Percentiles rank a stretch among this genome's conserved stretches.
These are phyloP conservation scores for Cryptococcus neoformans DNA, from an alignment of 1,284 basidiomycete genomes.

Conservation along the genomic window DNA sequence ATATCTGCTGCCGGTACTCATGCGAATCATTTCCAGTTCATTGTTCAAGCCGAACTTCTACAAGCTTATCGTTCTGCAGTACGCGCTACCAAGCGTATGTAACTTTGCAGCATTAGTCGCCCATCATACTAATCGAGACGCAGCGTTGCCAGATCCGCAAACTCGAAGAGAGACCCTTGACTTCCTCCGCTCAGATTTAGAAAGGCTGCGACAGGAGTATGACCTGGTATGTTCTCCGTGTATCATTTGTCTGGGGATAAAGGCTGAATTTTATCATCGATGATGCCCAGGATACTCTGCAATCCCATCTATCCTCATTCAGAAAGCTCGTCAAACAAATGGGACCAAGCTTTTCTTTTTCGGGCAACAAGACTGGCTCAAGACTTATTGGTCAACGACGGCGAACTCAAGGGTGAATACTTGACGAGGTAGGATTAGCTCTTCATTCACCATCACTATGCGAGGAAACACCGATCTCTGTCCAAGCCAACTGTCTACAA, in stretches of 20 bases:
- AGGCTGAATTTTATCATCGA: neutral
- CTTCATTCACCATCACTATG: no score
- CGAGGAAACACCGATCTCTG: no score
- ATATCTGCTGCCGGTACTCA: neutral
- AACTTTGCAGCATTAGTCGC: neutral
- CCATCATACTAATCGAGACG: no score
- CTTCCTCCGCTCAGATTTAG: slow-evolving; percentile 43
- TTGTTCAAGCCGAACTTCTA: slow-evolving; percentile 41
- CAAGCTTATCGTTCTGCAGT: slow-evolving; percentile 45
- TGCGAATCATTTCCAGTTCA: slow-evolving; percentile 30
- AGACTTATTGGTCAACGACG: slow-evolving; percentile 32
- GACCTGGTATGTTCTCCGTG: slow-evolving; percentile 33
- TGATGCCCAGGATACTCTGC: slow-evolving; percentile 21
- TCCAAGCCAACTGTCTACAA: no score
- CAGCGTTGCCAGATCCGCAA: slow-evolving; percentile 42
- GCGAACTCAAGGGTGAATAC: neutral
- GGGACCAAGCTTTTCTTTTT: slow-evolving; percentile 31
- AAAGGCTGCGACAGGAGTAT: slow-evolving; percentile 30
- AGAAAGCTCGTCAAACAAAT: slow-evolving; percentile 35
- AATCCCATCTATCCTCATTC: slow-evolving; percentile 29
- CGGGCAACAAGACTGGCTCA: slow-evolving; percentile 24
- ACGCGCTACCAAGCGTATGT: slow-evolving; percentile 45
- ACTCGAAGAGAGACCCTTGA: slow-evolving; percentile 47
- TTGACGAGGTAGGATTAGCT: no score
- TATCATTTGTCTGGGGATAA: no score